Evolutionary conservation across 345 rosid species (phyloP), one percentile per base, ranked within the genome.

Genomic region (Gynandropsis gynandra): DNA sequence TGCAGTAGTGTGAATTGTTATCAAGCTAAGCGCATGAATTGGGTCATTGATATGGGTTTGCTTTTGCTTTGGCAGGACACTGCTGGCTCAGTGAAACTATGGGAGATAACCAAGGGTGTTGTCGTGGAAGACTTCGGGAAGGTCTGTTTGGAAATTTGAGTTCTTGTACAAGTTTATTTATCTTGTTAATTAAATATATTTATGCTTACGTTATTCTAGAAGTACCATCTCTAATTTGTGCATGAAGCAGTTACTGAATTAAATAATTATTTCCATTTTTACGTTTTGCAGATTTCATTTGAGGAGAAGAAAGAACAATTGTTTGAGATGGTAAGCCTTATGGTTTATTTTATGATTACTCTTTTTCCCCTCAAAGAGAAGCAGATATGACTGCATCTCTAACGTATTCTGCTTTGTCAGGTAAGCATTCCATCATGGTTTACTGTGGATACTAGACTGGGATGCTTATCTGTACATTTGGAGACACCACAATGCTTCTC

Each of bases 351-450:
- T 51, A 8, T 10, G 16, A 14, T 63, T 10, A 29, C 24, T 52
- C 12, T 34, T 41, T 16, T 59, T 54, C 50, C 5, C 38, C 27
- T 24, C 19, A 15, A 17, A 40, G 50, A 16, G 14, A 52, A 34
- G 41, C 46, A 47, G 27, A 41, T 41, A 46, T 59, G 39, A 10
- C 10, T 40, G 52, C 44, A 20, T 46, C 50, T 36, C 31, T 53
- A 42, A 44, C 42, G 55, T 62, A 27, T 43, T 39, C 35, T 33
- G 16, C 42, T 35, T 59, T 62, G 67, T 52, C 59, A 93, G 99
- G 97, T 93, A 38, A 93, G 97, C 78, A 76, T 93, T 68, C 99
- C 99, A 69, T 81, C 96, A 12, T 93, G 99, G 99, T 93, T 83
- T 72, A 75, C 87, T 36, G 87, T 83, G 68, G 99, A 93, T 67